Conservation (phyloP, 2,329 filamentous ascomycete species). For the Sphaerulina vaccinii region DNA sequence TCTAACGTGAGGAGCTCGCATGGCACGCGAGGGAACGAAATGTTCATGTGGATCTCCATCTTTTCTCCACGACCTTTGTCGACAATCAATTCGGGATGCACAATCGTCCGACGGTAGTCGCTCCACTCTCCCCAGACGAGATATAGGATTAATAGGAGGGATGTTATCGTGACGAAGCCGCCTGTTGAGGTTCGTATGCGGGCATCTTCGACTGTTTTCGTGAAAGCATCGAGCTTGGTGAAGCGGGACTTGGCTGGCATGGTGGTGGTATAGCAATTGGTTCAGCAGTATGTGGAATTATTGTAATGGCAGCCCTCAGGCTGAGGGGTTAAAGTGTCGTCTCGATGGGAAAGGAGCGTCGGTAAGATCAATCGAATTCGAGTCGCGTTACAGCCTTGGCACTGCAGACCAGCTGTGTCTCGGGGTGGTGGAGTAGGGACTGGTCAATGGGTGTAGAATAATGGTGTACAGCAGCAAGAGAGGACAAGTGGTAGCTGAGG, state of each 20-base stretch:
- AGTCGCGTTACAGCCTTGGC: background rate
- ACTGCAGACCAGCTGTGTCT: background rate
- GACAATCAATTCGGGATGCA: slow-evolving; percentile 90
- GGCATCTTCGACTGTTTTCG: slow-evolving; percentile 92
- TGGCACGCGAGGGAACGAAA: slow-evolving; percentile 89
- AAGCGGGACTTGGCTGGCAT: slow-evolving; percentile 95
- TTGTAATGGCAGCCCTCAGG: slow-evolving; percentile 20
- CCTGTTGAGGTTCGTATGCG: slow-evolving; percentile 93
- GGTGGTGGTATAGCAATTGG: slow-evolving; percentile 12
- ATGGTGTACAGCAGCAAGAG: background rate
- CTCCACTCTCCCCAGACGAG: slow-evolving; percentile 93
- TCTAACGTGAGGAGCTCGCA: slow-evolving; percentile 95
- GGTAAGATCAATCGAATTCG: background rate
- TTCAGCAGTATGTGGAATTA: slow-evolving; percentile 1
- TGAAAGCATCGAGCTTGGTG: slow-evolving; percentile 95
- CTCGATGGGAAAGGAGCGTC: slow-evolving; percentile 1
- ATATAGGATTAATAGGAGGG: slow-evolving; percentile 82
- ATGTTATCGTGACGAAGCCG: slow-evolving; percentile 89
- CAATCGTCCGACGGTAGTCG: slow-evolving; percentile 81
- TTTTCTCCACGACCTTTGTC: slow-evolving; percentile 97
- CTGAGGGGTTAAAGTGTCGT: slow-evolving; percentile 13
- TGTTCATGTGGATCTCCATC: slow-evolving; percentile 98
- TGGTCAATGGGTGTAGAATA: background rate
- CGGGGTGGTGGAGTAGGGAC: background rate
- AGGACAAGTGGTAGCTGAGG: background rate